Percentiles rank a stretch among this genome's conserved stretches.
Evolutionary conservation across 1,284 basidiomycete genomes (phyloP).

Genomic region (Ustilago trichophora): DNA sequence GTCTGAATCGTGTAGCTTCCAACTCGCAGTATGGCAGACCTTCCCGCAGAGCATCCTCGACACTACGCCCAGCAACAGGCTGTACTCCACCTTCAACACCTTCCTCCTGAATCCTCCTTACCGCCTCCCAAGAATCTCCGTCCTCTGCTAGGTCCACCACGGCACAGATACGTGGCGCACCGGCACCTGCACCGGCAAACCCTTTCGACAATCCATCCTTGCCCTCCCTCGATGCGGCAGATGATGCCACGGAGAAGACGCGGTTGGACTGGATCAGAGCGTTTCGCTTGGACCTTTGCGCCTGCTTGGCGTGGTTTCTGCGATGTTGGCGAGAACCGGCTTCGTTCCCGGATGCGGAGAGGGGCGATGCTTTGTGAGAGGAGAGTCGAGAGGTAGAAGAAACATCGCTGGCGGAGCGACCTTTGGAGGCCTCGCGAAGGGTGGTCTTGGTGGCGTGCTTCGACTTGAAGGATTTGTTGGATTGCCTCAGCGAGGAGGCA

Average conservation of each 20-base stretch:
- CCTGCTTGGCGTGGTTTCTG: conserved; percentile 60
- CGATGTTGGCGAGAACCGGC: conserved; percentile 53
- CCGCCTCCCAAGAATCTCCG: conserved; percentile 71
- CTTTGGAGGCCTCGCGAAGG: conserved; percentile 55
- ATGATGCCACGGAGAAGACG: conserved; percentile 37
- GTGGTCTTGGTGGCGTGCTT: conserved; percentile 62
- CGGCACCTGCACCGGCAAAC: conserved; percentile 70
- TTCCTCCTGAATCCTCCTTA: conserved; percentile 74
- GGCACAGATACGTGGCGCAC: conserved; percentile 80
- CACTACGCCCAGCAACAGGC: conserved; percentile 50
- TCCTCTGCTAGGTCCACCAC: conserved; percentile 80
- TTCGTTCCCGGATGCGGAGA: conserved; percentile 51
- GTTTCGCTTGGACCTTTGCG: conserved; percentile 57
- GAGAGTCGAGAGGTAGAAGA: conserved; percentile 28
- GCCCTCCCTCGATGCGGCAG: conserved; percentile 25
- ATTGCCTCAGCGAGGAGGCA: conserved; percentile 56
- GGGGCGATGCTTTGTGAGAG: conserved; percentile 51
- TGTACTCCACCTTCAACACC: conserved; percentile 71
- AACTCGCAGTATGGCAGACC: conserved; percentile 51
- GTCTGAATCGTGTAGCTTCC: conserved; percentile 82
- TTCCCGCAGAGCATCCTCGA: conserved; percentile 39
- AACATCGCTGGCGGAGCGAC: conserved; percentile 32
- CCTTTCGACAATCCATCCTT: conserved; percentile 69
- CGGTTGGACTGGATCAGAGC: conserved; percentile 59
- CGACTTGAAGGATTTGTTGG: conserved; percentile 65